phyloP scores from a whole-genome alignment of 331 rosid genomes.

The Erythrophleum ivorense region DNA sequence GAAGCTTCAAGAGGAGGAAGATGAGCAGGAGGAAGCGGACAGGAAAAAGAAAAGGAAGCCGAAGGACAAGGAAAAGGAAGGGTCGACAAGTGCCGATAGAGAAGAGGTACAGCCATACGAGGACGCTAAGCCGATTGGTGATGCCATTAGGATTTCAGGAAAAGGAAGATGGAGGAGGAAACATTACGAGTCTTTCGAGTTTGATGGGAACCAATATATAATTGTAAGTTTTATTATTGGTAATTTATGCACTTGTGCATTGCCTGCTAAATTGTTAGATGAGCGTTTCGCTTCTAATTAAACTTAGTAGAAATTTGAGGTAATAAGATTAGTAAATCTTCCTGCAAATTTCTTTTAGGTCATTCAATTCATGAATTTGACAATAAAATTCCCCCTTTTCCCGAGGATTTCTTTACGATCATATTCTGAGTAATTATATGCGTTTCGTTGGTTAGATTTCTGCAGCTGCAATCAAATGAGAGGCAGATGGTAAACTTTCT shows the following conservation, averaged over 20 bases:
- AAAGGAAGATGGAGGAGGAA: constrained; percentile 72
- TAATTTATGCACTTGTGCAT: background rate
- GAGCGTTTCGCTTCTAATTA: background rate
- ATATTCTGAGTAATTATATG: background rate
- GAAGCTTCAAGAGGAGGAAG: constrained; percentile 56
- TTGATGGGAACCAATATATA: constrained; percentile 68
- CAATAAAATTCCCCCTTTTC: no score
- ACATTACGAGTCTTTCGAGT: constrained; percentile 76
- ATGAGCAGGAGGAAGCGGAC: constrained; percentile 35
- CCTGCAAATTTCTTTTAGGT: background rate
- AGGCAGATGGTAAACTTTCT: background rate
- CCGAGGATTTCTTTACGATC: background rate
- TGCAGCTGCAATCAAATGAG: constrained; percentile 3
- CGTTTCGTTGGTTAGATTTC: background rate
- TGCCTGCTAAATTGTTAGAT: constrained; percentile 10
- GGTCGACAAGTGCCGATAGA: constrained; percentile 19
- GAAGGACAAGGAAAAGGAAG: constrained; percentile 32
- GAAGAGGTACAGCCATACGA: constrained; percentile 57
- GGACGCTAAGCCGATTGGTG: constrained; percentile 87
- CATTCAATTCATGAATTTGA: background rate
- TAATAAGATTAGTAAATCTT: background rate
- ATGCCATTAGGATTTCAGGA: constrained; percentile 65
- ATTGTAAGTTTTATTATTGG: constrained; percentile 52
- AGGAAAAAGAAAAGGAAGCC: constrained; percentile 36
- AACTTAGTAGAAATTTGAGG: background rate